Evolutionary conservation across 129 eudicot genomes (phyloP).

Genomic region (Flaveria ramosissima): DNA sequence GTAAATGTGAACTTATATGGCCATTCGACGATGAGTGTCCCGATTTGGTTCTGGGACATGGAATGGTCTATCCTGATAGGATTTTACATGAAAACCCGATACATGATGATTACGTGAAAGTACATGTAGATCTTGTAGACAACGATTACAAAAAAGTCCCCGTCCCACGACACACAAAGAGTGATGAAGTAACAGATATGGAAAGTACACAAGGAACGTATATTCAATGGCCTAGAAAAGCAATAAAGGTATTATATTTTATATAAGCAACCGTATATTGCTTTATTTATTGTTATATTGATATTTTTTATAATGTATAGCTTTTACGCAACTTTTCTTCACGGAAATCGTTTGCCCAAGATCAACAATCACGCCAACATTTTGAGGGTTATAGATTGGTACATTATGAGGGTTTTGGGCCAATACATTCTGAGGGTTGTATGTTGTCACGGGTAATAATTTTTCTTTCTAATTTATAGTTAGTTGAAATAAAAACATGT

Average conservation of each 20-base stretch:
- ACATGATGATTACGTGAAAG: neutral
- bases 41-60: neutral
- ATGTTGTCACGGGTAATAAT: too few species aligned
- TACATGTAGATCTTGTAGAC: neutral
- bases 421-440: neutral
- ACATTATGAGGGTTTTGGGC: neutral
- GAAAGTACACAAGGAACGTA: neutral
- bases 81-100: neutral
- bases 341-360: neutral
- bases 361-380: too few species aligned
- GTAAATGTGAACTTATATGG: neutral
- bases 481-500: too few species aligned
- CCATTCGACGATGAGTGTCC: neutral
- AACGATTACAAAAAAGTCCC: neutral
- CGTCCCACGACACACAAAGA: neutral
- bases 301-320: neutral
- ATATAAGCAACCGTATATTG: neutral
- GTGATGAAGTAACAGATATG: neutral
- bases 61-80: neutral
- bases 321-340: neutral
- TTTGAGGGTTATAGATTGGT: too few species aligned
- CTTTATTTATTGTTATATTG: neutral
- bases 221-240: constrained; percentile 1
- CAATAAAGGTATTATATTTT: neutral
- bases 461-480: too few species aligned